A percentile compares a stretch with the other conserved stretches of the same genome.
phyloP scores from a whole-genome alignment of 352 stramenopile genomes.

The Phytophthora gonapodyides region DNA sequence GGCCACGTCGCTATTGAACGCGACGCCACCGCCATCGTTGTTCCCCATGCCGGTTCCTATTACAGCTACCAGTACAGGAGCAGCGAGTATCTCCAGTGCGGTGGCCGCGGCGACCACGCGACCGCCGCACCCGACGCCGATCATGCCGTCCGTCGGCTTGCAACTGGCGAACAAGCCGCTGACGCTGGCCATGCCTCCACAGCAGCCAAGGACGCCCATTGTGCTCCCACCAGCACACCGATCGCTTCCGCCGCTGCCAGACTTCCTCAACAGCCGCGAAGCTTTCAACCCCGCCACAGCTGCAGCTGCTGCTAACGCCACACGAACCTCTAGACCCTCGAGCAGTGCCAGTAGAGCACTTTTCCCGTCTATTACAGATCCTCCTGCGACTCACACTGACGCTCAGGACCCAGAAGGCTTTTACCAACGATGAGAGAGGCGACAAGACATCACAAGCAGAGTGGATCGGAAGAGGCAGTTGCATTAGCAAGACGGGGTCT shows the following conservation, averaged over 20 bases:
- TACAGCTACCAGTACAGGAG: constrained; percentile 1
- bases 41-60: constrained; percentile 37
- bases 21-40: constrained; percentile 32
- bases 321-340: constrained; percentile 13
- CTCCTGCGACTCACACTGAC: constrained; percentile 38
- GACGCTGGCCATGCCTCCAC: constrained; percentile 30
- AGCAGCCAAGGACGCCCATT: constrained; percentile 51
- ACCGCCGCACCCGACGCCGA: constrained; percentile 28
- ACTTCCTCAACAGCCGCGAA: constrained; percentile 71
- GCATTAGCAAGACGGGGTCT: background rate
- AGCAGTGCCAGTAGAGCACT: constrained; percentile 36
- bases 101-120: constrained; percentile 28
- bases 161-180: constrained; percentile 36
- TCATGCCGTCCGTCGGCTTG: constrained; percentile 39
- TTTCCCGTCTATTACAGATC: constrained; percentile 58
- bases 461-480: background rate
- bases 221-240: constrained; percentile 56
- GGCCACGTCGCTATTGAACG: constrained; percentile 47
- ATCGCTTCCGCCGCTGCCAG: constrained; percentile 56
- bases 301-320: constrained; percentile 10
- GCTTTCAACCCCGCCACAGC: constrained; percentile 49
- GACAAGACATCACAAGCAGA: background rate
- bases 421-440: constrained; percentile 45
- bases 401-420: constrained; percentile 45
- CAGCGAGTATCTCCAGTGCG: constrained; percentile 23